phyloP scores from a whole-genome alignment of 257 asterid species.

The Knoxia roxburghii region DNA sequence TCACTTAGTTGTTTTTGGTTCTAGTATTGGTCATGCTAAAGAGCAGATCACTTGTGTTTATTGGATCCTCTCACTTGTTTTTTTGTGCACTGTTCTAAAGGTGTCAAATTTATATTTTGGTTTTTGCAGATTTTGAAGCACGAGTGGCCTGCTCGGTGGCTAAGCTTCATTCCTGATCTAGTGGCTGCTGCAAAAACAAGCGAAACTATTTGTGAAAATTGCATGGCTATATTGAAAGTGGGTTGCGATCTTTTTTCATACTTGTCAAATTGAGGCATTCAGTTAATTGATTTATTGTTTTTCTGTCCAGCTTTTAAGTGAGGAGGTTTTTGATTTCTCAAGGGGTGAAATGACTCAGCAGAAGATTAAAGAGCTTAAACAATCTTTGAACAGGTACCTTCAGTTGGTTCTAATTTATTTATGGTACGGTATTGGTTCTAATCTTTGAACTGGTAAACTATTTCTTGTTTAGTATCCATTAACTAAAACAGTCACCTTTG shows the following conservation, averaged over 20 bases:
- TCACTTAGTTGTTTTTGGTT: not conserved
- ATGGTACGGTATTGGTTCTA: too few species aligned
- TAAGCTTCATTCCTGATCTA: constrained; percentile 88
- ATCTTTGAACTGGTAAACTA: too few species aligned
- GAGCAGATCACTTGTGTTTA: not conserved
- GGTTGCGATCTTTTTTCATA: constrained; percentile 12
- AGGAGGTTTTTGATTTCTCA: constrained; percentile 98
- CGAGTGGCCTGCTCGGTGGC: constrained; percentile 97
- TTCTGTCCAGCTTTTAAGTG: constrained; percentile 85
- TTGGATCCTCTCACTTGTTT: not conserved
- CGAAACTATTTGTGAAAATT: constrained; percentile 95
- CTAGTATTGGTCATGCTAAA: not conserved
- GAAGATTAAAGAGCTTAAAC: constrained; percentile 93
- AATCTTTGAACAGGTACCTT: constrained; percentile 79
- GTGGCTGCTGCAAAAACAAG: constrained; percentile 96
- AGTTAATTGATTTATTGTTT: constrained; percentile 13
- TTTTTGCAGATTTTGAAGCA: constrained; percentile 84
- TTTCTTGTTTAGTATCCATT: too few species aligned
- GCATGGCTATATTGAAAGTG: constrained; percentile 96
- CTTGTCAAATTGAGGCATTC: constrained; percentile 7
- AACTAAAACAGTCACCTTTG: not conserved
- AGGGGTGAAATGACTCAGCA: constrained; percentile 99
- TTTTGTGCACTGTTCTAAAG: not conserved
- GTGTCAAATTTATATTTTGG: constrained; percentile 8
- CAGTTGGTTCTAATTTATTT: not conserved